Base-by-base conservation (phyloP, 164 flowering plant genomes). In the Sedum album region DNA sequence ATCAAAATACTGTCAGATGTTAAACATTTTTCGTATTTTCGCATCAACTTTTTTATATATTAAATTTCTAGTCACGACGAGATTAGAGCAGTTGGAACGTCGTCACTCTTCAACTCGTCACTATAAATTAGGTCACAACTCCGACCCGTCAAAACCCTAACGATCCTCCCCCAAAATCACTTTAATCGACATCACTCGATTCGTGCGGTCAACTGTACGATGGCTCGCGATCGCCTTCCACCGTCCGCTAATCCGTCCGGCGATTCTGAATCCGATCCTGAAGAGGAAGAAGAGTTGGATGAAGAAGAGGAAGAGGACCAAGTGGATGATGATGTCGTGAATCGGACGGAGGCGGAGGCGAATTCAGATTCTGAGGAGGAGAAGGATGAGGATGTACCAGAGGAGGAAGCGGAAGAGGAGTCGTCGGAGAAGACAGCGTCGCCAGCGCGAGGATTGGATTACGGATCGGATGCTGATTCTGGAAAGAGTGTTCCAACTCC, bases 251-350 rank as follows among this genome's bases (percentile, higher is more conserved):
- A 53, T 53, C 28, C 28, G 5, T 6, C 55, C 55, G 55, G n/a
- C 23, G 55, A 49, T 2, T 20, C 25, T 8, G 31, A 65, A 5
- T 18, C 48, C 31, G 68, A 21, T 1, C 69, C 41, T 4, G 69
- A 17, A 0, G 71, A 67, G 5, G 70, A 28, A 6, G 73, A 69
- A 0, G 70, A 57, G 2, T n/a, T 26, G 25, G 73, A 60, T 4
- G 69, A 5, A 0, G 73, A 70, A n/a, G 70, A 36, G 6, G 76
- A 69, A 1, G 67, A 57, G 2, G 67, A 70, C 0, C 69, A 38
- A 0, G 63, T 26, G 0, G 71, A 49, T 4, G 71, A 41, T 0
- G 75, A 73, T 5, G 71, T 53, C 23, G 69, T 62, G 18, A 62
- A 49, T 28, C 31, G 9, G 2, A 42, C 26, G 0, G 42, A 53